Conservation (phyloP, 139 green algal genomes). For the Yamagishiella unicocca region DNA sequence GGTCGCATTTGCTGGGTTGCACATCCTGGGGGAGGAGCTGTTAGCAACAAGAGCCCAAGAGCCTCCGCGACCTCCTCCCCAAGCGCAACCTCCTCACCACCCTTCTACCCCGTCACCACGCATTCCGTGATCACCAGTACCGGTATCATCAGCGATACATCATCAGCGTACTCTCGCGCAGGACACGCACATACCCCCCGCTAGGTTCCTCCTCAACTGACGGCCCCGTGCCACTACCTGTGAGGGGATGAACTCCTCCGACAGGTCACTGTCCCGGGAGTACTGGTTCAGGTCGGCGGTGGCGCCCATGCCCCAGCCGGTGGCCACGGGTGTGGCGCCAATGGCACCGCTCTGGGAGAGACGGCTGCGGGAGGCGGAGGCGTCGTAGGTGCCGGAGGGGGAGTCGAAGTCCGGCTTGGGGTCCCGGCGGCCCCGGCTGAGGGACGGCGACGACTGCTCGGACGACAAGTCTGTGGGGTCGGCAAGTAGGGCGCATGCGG, state of each 20-base stretch:
- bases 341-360: conserved; percentile 12
- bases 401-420: neutral
- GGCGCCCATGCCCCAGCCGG: neutral
- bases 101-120: neutral
- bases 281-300: neutral
- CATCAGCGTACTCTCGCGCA: too few species aligned
- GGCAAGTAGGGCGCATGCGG: neutral
- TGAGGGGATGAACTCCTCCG: conserved; percentile 39
- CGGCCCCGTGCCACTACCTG: conserved; percentile 5
- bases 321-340: neutral
- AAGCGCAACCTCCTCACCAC: too few species aligned
- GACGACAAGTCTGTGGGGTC: neutral
- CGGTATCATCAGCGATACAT: neutral
- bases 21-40: too few species aligned
- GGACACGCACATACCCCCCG: too few species aligned
- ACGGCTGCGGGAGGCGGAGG: neutral
- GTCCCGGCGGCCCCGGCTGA: neutral
- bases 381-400: neutral
- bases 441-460: conserved; percentile 7
- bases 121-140: neutral
- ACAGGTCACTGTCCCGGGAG: conserved; percentile 34
- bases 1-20: too few species aligned
- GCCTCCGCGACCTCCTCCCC: too few species aligned
- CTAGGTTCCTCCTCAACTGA: neutral
- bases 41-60: too few species aligned